A percentile compares a stretch with the other conserved stretches of the same genome.
These are phyloP conservation scores for Gynandropsis gynandra DNA, from an alignment of 345 rosid species.

Conservation along the genomic window DNA sequence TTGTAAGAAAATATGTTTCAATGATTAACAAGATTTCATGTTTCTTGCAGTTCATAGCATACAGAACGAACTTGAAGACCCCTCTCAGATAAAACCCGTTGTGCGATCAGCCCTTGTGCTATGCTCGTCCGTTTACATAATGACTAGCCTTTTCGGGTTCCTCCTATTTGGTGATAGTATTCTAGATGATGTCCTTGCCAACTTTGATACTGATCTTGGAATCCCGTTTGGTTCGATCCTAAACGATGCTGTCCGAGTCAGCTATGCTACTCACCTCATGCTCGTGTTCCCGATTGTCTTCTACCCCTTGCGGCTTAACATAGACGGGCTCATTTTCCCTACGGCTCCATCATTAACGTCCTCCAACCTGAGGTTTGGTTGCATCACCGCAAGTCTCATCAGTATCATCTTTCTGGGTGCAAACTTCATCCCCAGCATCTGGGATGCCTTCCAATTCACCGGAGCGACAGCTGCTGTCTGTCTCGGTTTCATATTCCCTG, in stretches of 20 bases:
- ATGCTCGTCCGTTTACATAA: slow-evolving; percentile 66
- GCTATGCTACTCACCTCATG: slow-evolving; percentile 86
- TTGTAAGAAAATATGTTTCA: no score
- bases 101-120: slow-evolving; percentile 63
- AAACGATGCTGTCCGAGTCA: slow-evolving; percentile 74
- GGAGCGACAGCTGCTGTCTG: slow-evolving; percentile 95
- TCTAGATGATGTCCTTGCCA: slow-evolving; percentile 80
- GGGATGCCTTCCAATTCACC: slow-evolving; percentile 96
- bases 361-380: slow-evolving; percentile 60
- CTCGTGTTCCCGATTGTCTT: slow-evolving; percentile 89
- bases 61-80: slow-evolving; percentile 79
- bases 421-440: slow-evolving; percentile 88
- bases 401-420: slow-evolving; percentile 62
- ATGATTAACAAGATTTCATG: no score
- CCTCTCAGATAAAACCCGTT: slow-evolving; percentile 53
- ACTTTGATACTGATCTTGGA: slow-evolving; percentile 73
- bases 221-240: slow-evolving; percentile 66
- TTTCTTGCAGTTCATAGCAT: slow-evolving; percentile 70
- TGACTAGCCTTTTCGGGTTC: slow-evolving; percentile 80
- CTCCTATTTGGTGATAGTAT: slow-evolving; percentile 81
- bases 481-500: slow-evolving; percentile 90
- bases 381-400: slow-evolving; percentile 54
- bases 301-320: slow-evolving; percentile 66
- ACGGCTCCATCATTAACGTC: slow-evolving; percentile 45
- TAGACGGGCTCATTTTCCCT: slow-evolving; percentile 86